Percentiles rank a stretch among this genome's conserved stretches.
phyloP scores from a whole-genome alignment of 331 rosid genomes.

The Spiraea crenata region DNA sequence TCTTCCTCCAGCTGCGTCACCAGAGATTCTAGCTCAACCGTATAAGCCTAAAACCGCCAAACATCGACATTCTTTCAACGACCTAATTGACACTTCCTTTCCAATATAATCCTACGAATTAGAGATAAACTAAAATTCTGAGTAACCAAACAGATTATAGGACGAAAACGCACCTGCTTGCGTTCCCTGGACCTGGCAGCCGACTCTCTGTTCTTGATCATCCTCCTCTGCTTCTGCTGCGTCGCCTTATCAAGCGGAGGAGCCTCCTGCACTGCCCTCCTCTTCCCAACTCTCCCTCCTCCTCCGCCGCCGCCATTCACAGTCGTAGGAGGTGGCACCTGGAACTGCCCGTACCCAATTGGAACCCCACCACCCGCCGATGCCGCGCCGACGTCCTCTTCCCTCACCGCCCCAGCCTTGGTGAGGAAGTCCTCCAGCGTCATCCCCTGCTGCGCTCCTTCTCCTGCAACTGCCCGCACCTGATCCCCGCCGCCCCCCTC shows the following conservation, averaged over 20 bases:
- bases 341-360: constrained; percentile 43
- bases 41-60: constrained; percentile 62
- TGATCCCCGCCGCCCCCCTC: constrained; percentile 11
- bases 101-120: neutral
- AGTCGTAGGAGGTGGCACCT: constrained; percentile 31
- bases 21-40: constrained; percentile 65
- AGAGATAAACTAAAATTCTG: neutral
- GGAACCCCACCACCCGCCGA: constrained; percentile 4
- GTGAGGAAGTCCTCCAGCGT: constrained; percentile 77
- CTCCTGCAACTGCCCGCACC: constrained; percentile 18
- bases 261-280: constrained; percentile 60
- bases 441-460: constrained; percentile 30
- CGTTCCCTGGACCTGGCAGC: constrained; percentile 98
- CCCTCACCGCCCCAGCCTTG: constrained; percentile 55
- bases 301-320: constrained; percentile 31
- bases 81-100: no score
- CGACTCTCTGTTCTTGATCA: constrained; percentile 93
- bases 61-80: neutral
- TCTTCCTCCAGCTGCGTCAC: constrained; percentile 76
- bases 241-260: constrained; percentile 71
- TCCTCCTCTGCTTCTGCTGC: constrained; percentile 75
- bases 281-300: constrained; percentile 54
- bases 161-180: constrained; percentile 55
- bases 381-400: constrained; percentile 46
- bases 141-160: neutral